Evolutionary conservation across 352 stramenopile species (phyloP).

Genomic region (Phytophthora kernoviae): DNA sequence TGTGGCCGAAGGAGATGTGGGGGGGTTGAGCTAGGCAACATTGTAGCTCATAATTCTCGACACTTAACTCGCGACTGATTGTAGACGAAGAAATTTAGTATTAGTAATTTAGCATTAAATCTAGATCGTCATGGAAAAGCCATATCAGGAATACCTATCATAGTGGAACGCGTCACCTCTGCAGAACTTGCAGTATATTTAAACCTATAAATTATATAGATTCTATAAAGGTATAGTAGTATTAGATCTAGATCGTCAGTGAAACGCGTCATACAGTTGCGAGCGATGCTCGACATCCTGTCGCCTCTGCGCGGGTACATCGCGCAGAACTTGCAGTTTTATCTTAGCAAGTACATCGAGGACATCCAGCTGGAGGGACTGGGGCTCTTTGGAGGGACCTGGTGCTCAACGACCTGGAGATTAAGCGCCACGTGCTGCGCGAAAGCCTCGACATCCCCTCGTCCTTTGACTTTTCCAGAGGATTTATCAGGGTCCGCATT

Average conservation of each 20-base stretch:
- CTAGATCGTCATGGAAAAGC: too few relatives aligned
- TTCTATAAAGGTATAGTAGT: too few relatives aligned
- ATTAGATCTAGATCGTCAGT: too few relatives aligned
- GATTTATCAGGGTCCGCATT: slow-evolving; percentile 77
- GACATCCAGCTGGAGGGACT: slow-evolving; percentile 87
- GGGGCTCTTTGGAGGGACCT: slow-evolving; percentile 86
- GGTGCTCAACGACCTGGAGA: slow-evolving; percentile 88
- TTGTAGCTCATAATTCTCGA: background rate
- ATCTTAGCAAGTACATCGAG: slow-evolving; percentile 91
- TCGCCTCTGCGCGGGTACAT: slow-evolving; percentile 87
- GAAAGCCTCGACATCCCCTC: slow-evolving; percentile 86
- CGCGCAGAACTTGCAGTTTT: slow-evolving; percentile 88
- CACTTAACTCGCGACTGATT: too few relatives aligned
- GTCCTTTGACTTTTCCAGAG: slow-evolving; percentile 87
- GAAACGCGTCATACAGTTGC: slow-evolving; percentile 12
- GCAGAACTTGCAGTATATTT: too few relatives aligned
- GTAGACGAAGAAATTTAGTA: too few relatives aligned
- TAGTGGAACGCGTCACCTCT: too few relatives aligned
- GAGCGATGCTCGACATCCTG: slow-evolving; percentile 81
- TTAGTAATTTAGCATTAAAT: too few relatives aligned
- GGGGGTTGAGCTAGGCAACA: too few relatives aligned
- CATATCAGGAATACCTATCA: too few relatives aligned
- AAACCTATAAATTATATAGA: too few relatives aligned
- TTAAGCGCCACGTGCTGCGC: slow-evolving; percentile 88
- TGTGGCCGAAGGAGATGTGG: too few relatives aligned